Evolutionary conservation across 2,329 filamentous ascomycete genomes (phyloP), one percentile per base, ranked within the genome.

Genomic region (Pezicula rhizophila): DNA sequence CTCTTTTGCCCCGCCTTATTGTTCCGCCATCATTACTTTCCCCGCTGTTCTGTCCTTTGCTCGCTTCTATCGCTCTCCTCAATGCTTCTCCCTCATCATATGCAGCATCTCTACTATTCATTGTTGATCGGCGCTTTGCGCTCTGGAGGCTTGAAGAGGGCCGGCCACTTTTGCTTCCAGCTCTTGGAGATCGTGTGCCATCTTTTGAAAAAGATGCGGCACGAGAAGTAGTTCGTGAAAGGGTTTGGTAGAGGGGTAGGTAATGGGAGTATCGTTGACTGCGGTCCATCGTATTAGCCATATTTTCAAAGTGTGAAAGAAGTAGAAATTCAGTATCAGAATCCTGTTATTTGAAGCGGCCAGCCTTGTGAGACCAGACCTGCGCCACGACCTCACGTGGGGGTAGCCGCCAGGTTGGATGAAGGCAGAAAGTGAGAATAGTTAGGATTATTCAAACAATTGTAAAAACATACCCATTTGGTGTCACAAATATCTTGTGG

Each of bases 11-110:
- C 62, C 87, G 82, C 55, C 86, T 78, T 45, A 71, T 77, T 35
- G 68, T 72, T 46, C 76, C 75, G 42, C 76, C 74, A 10, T 78
- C 82, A 39, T 53, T 56, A 43, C 60, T 63, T 50, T 65, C 64
- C 17, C 55, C 55, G 50, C 54, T 61, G 46, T 64, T 65, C 50
- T 95, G 89, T 62, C 88, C 85, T 69, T 91, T 96, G 72, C 93
- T 99, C 53, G 95, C 91, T 67, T 97, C 92, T 59, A 99, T 90
- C 26, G 92, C 93, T 57, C 87, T 82, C 47, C 90, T 82, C 35
- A 99, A 68, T 61, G 91, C 84, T 65, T 95, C 89, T 59, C 95
- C 91, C 68, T 99, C 93, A 56, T 97, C 91, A 60, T 97, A 97
- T 18, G 90, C 92, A 38, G 92, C 91, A 66, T 90, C 87, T 53